Evolutionary conservation across 768 basidiomycete species (phyloP).

Genomic region (Pulveroboletus sp.): DNA sequence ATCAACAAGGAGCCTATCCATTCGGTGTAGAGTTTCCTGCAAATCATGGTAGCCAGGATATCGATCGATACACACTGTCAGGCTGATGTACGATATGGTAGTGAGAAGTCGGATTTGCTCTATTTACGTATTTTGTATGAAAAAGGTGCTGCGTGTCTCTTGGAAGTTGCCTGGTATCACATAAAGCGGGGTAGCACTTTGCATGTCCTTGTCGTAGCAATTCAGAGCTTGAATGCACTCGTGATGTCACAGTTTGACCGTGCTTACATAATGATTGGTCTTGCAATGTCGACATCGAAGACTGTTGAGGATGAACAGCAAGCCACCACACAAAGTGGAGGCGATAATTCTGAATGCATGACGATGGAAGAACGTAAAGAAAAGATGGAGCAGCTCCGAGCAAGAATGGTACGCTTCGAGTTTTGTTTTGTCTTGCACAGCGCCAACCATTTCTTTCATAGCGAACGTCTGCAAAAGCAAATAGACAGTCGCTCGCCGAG

Average conservation of each 20-base stretch:
- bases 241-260: no score
- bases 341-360: slow-evolving; percentile 20
- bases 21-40: slow-evolving; percentile 46
- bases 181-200: no score
- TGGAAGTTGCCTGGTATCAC: no score
- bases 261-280: no score
- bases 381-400: slow-evolving; percentile 73
- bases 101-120: no score
- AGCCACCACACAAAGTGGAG: slow-evolving; percentile 7
- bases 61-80: no score
- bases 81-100: no score
- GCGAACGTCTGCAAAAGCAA: slow-evolving; percentile 77
- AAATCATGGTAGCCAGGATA: no score
- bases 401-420: slow-evolving; percentile 63
- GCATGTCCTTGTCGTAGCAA: no score
- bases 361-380: slow-evolving; percentile 73
- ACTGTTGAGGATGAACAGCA: not conserved
- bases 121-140: no score
- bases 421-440: not conserved
- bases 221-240: no score
- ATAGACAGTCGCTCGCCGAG: slow-evolving; percentile 81
- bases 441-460: slow-evolving; percentile 26
- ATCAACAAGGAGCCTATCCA: slow-evolving; percentile 50
- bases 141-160: no score
- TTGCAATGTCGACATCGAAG: slow-evolving; percentile 2